Evolutionary conservation across 2,329 filamentous ascomycete genomes (phyloP), one percentile per base, ranked within the genome.

Genomic region (Teratosphaeriaceae sp.): DNA sequence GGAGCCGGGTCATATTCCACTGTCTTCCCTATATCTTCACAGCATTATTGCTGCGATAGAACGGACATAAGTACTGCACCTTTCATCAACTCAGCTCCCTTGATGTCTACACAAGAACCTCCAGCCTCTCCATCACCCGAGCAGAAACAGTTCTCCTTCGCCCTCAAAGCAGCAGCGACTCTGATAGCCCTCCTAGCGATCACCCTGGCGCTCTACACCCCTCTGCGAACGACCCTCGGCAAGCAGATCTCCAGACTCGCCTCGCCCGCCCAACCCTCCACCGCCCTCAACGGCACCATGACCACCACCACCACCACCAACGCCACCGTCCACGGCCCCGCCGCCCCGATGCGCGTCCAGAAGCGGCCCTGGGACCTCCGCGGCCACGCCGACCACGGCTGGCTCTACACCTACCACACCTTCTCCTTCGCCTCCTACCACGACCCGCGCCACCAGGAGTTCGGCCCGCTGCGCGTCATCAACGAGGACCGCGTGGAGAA

Each of bases 331-430:
- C 54, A 51, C 34, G 44, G 47, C 47, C 40, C 40, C 41, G 52
- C 18, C 11, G 45, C 51, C 1, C 47, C 42, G 43, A 57, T 70
- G 55, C 85, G 84, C 57, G 84, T 94, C 68, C 78, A 76, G 27
- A 82, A 83, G 41, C 85, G 88, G 51, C 79, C 78, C 45, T 92
- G 85, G 53, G 71, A 73, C 46, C 72, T 76, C 34, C 78, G 88
- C 40, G 88, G 88, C 23, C 84, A 89, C 64, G 76, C 79, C 26
- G 79, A 94, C 62, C 85, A 94, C 63, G 86, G 84, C 64, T 94
- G 88, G 88, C 77, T 94, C 7, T 84, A 90, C 68, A 83, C 82
- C 6, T 92, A 85, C 68, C 87, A 94, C 70, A 86, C 82, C 50
- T 94, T 94, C 72, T 83, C 78, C 57, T 94, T 94, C 65, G 85